Percentiles rank a stretch among this genome's conserved stretches.
These are phyloP conservation scores for Schrenkiella parvula DNA, from an alignment of 345 rosid species.

Conservation along the genomic window DNA sequence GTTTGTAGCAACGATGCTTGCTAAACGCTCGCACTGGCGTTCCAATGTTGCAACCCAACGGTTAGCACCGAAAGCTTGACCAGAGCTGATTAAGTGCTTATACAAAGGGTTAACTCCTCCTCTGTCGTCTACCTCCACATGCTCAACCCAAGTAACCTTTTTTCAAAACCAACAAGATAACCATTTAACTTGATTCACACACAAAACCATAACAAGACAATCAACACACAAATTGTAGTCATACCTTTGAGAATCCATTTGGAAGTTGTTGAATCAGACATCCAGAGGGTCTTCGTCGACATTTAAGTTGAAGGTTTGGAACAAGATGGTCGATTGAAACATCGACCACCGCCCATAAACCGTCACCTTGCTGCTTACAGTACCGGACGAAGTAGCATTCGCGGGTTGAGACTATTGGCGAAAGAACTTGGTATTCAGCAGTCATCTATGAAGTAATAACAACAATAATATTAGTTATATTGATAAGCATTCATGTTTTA, in stretches of 20 bases:
- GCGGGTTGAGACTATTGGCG: constrained; percentile 80
- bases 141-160: constrained; percentile 93
- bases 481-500: neutral
- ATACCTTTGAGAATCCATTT: constrained; percentile 76
- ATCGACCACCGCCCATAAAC: constrained; percentile 92
- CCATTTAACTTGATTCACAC: neutral
- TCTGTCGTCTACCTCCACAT: constrained; percentile 83
- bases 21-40: constrained; percentile 79
- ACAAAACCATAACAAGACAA: neutral
- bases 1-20: constrained; percentile 59
- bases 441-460: constrained; percentile 52
- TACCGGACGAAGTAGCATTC: constrained; percentile 70
- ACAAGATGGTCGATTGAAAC: constrained; percentile 73
- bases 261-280: constrained; percentile 78
- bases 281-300: constrained; percentile 86
- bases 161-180: neutral
- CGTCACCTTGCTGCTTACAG: constrained; percentile 69
- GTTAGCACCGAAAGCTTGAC: constrained; percentile 81
- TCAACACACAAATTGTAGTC: neutral
- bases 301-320: constrained; percentile 44
- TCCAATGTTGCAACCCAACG: constrained; percentile 83
- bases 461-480: neutral
- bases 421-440: constrained; percentile 71
- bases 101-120: constrained; percentile 59
- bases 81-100: constrained; percentile 56